These are phyloP conservation scores for Nemania abortiva DNA, from an alignment of 2,329 filamentous ascomycete genomes.

Conservation along the genomic window DNA sequence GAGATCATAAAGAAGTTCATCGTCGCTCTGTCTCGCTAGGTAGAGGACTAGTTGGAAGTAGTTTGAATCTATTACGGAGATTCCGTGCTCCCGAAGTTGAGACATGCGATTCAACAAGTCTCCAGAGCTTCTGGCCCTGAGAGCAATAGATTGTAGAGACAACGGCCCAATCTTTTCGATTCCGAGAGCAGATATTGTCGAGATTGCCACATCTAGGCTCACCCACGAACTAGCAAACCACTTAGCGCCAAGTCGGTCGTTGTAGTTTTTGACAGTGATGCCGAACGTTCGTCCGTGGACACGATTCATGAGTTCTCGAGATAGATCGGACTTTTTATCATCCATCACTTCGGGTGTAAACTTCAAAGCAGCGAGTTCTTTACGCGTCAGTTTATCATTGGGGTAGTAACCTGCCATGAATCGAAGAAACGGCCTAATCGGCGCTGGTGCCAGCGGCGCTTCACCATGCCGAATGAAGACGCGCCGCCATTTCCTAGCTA, in stretches of 20 bases:
- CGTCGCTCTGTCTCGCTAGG: conserved; percentile 70
- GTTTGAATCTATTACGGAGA: conserved; percentile 70
- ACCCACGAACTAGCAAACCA: conserved; percentile 82
- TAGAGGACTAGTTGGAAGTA: conserved; percentile 75
- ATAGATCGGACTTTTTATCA: conserved; percentile 41
- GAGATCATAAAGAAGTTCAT: conserved; percentile 60
- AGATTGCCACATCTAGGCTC: conserved; percentile 76
- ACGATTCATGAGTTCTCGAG: conserved; percentile 54
- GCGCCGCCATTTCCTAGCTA: conserved; percentile 63
- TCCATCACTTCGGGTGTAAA: conserved; percentile 27
- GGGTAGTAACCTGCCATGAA: conserved; percentile 63
- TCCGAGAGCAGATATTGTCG: conserved; percentile 76
- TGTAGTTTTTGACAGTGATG: conserved; percentile 63
- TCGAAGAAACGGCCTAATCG: conserved; percentile 61
- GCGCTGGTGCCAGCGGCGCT: conserved; percentile 54
- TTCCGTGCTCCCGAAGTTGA: conserved; percentile 70
- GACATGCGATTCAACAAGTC: conserved; percentile 70
- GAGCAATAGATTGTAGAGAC: conserved; percentile 81
- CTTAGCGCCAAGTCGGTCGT: conserved; percentile 79
- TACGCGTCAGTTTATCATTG: conserved; percentile 51
- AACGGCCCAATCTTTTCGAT: conserved; percentile 79
- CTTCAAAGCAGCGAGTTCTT: conserved; percentile 47
- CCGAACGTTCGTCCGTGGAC: conserved; percentile 56
- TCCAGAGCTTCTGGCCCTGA: conserved; percentile 69
- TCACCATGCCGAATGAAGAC: conserved; percentile 58